Base-by-base conservation (phyloP, 2,329 filamentous ascomycete species). In the Thermochaetoides dissita region DNA sequence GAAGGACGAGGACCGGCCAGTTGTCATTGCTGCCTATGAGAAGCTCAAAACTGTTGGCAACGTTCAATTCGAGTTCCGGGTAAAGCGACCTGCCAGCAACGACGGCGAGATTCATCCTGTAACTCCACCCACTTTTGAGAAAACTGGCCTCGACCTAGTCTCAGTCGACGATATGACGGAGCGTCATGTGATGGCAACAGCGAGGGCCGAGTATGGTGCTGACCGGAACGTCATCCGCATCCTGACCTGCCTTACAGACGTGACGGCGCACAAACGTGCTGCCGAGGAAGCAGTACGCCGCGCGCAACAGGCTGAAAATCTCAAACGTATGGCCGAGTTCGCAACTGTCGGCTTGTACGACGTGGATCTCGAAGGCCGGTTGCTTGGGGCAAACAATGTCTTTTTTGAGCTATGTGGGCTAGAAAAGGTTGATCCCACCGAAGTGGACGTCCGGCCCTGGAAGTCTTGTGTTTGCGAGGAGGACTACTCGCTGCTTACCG, bases 321-420 rank as follows among this genome's bases (percentile, higher is more conserved):
- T 73, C 29, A 70, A 70, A 51, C 64, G 69, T 36, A 70, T 73
- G 59, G 68, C 69, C 7, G 68, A 73, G 50, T 64, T 68, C 40
- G 69, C 69, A 5, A 71, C 69, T 0, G 69, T 73, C 8, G 69
- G 69, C 40, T 68, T 73, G 65, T 73, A 70, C 48, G 68, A 71
- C 39, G 68, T 72, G 58, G 63, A 67, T 43, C 58, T 66, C n/a
- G 61, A 68, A 24, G 69, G 69, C 9, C 63, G 64, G 3, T 54
- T 73, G 7, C 54, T 71, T 3, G 65, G 66, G 24, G 69, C 68
- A 6, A 74, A 74, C 50, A 68, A 69, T 11, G 61, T 69, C 9
- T 74, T 73, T 49, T 72, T 65, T 53, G 66, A 71, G 45, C 62
- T 72, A 55, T 71, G 65, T 36, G 68, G 68, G 3, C 48, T 72